Evolutionary conservation across 2,329 filamentous ascomycete genomes (phyloP).

Genomic region (Colletotrichum sp.): DNA sequence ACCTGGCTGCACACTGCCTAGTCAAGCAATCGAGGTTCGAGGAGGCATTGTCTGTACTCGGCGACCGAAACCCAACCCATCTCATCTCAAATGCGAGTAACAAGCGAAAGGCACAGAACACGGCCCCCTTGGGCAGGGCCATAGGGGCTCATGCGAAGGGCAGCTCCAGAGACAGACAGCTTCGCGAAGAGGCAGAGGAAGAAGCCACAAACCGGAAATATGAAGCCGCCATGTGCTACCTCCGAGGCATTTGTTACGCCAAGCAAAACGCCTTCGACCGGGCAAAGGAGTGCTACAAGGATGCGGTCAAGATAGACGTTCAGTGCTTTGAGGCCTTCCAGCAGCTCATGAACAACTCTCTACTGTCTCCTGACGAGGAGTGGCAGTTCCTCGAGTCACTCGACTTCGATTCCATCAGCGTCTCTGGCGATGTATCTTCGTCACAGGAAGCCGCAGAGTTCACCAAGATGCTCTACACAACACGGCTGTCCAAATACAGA

Average conservation of each 20-base stretch:
- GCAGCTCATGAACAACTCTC: conserved; percentile 94
- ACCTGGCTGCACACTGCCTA: conserved; percentile 91
- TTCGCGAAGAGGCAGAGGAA: conserved; percentile 55
- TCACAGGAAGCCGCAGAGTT: conserved; percentile 92
- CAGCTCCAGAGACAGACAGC: conserved; percentile 35
- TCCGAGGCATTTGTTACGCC: conserved; percentile 91
- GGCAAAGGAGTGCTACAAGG: conserved; percentile 98
- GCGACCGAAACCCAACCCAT: conserved; percentile 92
- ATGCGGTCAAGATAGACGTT: conserved; percentile 94
- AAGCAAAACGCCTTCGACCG: conserved; percentile 98
- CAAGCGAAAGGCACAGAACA: conserved; percentile 74
- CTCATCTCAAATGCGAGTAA: conserved; percentile 71
- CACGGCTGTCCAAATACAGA: conserved; percentile 91
- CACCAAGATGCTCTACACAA: conserved; percentile 95
- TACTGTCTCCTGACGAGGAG: conserved; percentile 89
- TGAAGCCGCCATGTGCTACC: conserved; percentile 96
- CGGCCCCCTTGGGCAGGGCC: conserved; percentile 50
- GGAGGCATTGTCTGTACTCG: conserved; percentile 84
- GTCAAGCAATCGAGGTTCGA: conserved; percentile 92
- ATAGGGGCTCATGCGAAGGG: conserved; percentile 15
- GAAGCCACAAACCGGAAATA: conserved; percentile 80
- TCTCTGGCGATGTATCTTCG: conserved; percentile 66
- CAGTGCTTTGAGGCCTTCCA: conserved; percentile 99
- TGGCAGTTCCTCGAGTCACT: conserved; percentile 87
- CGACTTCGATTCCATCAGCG: conserved; percentile 83